Evolutionary conservation across 257 asterid species (phyloP).

Genomic region (Solanum tarapatanum): DNA sequence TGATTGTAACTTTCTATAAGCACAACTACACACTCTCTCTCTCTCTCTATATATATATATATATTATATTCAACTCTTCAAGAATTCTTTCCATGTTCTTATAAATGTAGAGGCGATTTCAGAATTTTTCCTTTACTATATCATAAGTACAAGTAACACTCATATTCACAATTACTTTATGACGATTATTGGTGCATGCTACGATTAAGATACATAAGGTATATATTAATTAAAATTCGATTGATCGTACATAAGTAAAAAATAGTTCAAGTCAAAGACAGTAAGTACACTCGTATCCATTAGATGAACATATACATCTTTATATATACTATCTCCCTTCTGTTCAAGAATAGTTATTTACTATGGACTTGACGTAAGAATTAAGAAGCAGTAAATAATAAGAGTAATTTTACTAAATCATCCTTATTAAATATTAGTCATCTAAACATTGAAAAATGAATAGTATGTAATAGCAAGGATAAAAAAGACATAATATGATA

Average conservation of each 20-base stretch:
- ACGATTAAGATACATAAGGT: neutral
- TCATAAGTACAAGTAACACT: neutral
- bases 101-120: neutral
- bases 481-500: too few relatives aligned
- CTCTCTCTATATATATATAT: neutral
- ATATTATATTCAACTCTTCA: neutral
- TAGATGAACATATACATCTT: neutral
- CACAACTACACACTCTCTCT: too few relatives aligned
- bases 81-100: neutral
- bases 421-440: too few relatives aligned
- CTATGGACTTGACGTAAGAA: too few relatives aligned
- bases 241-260: neutral
- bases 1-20: too few relatives aligned
- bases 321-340: accelerated
- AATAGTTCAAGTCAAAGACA: neutral
- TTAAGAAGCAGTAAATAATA: too few relatives aligned
- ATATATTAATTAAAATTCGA: neutral
- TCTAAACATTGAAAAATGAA: too few relatives aligned
- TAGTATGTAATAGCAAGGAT: too few relatives aligned
- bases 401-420: too few relatives aligned
- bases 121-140: neutral
- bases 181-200: neutral
- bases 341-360: too few relatives aligned
- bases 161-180: neutral
- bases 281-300: neutral